phyloP scores from a whole-genome alignment of 1,284 basidiomycete genomes.

The Afroboletus lepidellus region DNA sequence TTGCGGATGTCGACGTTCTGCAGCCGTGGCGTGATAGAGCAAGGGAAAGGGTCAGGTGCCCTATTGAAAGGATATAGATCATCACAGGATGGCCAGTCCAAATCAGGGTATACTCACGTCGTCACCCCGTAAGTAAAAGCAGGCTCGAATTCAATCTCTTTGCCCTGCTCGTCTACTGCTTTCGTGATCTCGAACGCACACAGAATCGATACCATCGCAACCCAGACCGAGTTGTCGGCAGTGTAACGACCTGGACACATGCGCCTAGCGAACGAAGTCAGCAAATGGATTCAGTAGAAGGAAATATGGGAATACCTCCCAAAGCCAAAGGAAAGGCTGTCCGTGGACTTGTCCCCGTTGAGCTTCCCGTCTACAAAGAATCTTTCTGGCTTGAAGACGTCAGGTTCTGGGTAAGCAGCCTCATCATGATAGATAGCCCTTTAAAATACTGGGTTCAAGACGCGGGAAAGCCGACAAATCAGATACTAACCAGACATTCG shows the following conservation, averaged over 20 bases:
- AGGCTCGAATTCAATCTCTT: slow-evolving; percentile 19
- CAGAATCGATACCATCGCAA: slow-evolving; percentile 24
- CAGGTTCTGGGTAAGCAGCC: slow-evolving; percentile 38
- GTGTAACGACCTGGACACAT: slow-evolving; percentile 29
- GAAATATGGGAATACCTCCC: slow-evolving; percentile 30
- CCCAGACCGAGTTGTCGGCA: slow-evolving; percentile 29
- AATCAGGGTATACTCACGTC: slow-evolving; percentile 6
- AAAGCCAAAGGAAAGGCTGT: slow-evolving; percentile 41
- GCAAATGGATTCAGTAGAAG: background rate
- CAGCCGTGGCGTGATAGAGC: background rate
- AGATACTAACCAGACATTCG: slow-evolving; percentile 44
- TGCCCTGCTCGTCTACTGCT: slow-evolving; percentile 12
- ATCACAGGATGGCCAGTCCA: too few species aligned
- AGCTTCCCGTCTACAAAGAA: slow-evolving; percentile 31
- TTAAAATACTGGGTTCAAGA: slow-evolving; percentile 1
- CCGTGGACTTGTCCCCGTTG: slow-evolving; percentile 37
- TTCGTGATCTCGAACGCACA: slow-evolving; percentile 22
- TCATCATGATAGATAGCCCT: slow-evolving; percentile 47
- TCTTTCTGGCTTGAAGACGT: too few species aligned
- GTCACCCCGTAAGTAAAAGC: slow-evolving; percentile 18
- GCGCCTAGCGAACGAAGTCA: slow-evolving; percentile 7
- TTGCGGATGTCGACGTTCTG: too few species aligned
- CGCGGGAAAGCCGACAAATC: background rate
- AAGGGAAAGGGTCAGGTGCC: slow-evolving; percentile 21
- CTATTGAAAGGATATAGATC: slow-evolving; percentile 14